phyloP scores from a whole-genome alignment of 2,329 filamentous ascomycete species.

The Fusarium solani-melongenae region DNA sequence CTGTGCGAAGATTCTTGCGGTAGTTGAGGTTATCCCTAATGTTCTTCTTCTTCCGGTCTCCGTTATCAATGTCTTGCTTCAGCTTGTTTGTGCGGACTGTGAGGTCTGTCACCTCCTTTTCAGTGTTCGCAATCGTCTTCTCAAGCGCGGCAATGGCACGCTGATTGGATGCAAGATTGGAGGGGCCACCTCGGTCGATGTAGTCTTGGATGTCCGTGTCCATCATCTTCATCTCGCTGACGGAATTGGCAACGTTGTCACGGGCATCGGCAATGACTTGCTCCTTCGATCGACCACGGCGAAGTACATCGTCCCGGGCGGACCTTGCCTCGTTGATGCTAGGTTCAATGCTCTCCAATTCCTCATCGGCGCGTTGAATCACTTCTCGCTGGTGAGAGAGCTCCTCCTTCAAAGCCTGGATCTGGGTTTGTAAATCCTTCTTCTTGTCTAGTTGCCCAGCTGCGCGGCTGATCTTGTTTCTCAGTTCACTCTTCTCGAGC shows the following conservation, averaged over 20 bases:
- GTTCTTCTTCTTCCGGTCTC: slow-evolving; percentile 84
- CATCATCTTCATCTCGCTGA: slow-evolving; percentile 80
- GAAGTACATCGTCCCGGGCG: slow-evolving; percentile 80
- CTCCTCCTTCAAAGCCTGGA: slow-evolving; percentile 78
- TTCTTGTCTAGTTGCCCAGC: slow-evolving; percentile 86
- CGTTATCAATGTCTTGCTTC: slow-evolving; percentile 80
- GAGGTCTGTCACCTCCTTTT: slow-evolving; percentile 74
- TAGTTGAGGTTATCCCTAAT: slow-evolving; percentile 91
- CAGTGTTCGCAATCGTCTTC: slow-evolving; percentile 70
- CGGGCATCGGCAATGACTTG: slow-evolving; percentile 77
- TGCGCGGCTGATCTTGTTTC: slow-evolving; percentile 76
- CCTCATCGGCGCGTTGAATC: slow-evolving; percentile 76
- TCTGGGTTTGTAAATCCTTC: slow-evolving; percentile 73
- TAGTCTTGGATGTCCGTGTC: slow-evolving; percentile 85
- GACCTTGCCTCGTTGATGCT: slow-evolving; percentile 80
- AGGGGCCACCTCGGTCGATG: slow-evolving; percentile 77
- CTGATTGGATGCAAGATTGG: slow-evolving; percentile 75
- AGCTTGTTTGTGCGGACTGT: slow-evolving; percentile 80
- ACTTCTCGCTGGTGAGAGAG: slow-evolving; percentile 75
- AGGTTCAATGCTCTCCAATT: slow-evolving; percentile 79
- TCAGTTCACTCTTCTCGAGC: slow-evolving; percentile 79
- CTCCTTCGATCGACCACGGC: slow-evolving; percentile 78
- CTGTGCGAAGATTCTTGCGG: slow-evolving; percentile 76
- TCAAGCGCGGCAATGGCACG: slow-evolving; percentile 76
- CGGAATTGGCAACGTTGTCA: slow-evolving; percentile 76